Evolutionary conservation across 2,329 filamentous ascomycete species (phyloP), one percentile per base, ranked within the genome.

Genomic region (Cladorrhinum sp.): DNA sequence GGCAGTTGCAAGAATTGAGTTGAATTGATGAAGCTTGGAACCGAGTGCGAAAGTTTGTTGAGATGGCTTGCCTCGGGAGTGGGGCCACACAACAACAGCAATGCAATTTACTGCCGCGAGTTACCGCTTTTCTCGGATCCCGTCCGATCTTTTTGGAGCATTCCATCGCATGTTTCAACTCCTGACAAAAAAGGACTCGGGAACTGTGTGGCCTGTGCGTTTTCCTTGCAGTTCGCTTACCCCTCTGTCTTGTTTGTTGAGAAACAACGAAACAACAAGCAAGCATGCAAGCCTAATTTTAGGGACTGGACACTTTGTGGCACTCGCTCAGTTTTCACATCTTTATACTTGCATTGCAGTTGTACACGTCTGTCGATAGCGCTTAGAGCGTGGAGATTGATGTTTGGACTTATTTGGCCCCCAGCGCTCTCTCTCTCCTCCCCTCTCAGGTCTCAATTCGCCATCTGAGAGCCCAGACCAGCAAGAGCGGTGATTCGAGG

Each of bases 401-500:
- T 6, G 41, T 3, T 45, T 45, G 41, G 20, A 45, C 7, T 36
- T 36, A 12, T 45, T 41, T 41, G 36, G 36, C 36, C 36, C 36
- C 36, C 36, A 41, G 36, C 36, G 36, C 13, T n/a, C 6, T 41
- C 6, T 29, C 25, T 29, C 10, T 29, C 25, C 4, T 29, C 25
- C 25, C 10, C 32, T 36, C 32, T 8, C 32, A 16, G 32, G 32
- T 36, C 32, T 36, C 32, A 13, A 36, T 36, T 36, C 32, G 32
- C 32, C 32, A 36, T 36, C 32, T 36, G 32, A 36, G 32, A 36
- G n/a, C n/a, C n/a, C n/a, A n/a, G n/a, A n/a, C n/a, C n/a, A n/a
- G n/a, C n/a, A n/a, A n/a, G n/a, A 32, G 41, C n/a, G 3, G 32
- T 25, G 23, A 55, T 59, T 59, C 50, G 54, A 41, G 38, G 50